Conservation (phyloP, 192 early-diverging fungal species). For the Allomyces javanicus region DNA sequence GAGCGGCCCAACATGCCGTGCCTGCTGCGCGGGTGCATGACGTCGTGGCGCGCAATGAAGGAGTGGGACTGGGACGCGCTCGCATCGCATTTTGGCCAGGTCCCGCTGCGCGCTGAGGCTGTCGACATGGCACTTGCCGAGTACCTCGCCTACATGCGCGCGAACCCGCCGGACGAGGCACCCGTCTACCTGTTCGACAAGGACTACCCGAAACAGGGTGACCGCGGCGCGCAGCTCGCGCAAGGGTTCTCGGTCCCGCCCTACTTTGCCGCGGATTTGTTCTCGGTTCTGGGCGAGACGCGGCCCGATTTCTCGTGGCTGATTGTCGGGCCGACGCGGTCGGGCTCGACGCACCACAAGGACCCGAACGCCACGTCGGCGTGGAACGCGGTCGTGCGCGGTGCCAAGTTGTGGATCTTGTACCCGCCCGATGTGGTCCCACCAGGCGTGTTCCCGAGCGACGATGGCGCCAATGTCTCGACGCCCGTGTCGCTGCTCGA, state of each 20-base stretch:
- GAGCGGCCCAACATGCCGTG: conserved; percentile 31
- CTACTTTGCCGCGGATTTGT: conserved; percentile 46
- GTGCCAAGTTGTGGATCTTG: conserved; percentile 52
- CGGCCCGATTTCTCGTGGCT: conserved; percentile 52
- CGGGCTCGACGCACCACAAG: conserved; percentile 47
- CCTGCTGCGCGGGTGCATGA: conserved; percentile 40
- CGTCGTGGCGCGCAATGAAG: conserved; percentile 31
- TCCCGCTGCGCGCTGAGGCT: conserved; percentile 36
- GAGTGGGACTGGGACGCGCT: conserved; percentile 39
- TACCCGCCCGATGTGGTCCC: conserved; percentile 43
- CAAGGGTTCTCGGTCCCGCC: conserved; percentile 33
- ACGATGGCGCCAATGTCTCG: conserved; percentile 49
- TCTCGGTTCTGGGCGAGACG: conserved; percentile 26
- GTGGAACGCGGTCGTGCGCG: conserved; percentile 51
- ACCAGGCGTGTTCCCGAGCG: conserved; percentile 43
- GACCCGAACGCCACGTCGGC: conserved; percentile 54
- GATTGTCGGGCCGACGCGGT: conserved; percentile 42
- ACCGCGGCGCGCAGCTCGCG: conserved; percentile 18
- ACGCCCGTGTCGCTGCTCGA: conserved; percentile 44
- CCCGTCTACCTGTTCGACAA: conserved; percentile 55
- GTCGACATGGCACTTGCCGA: conserved; percentile 32
- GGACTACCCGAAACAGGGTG: conserved; percentile 16
- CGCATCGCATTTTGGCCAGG: conserved; percentile 16
- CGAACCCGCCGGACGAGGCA: conserved; percentile 26
- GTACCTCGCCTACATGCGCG: conserved; percentile 28